Evolutionary conservation across 176 grass and related monocot species (phyloP).

Genomic region (Oryza officinalis): DNA sequence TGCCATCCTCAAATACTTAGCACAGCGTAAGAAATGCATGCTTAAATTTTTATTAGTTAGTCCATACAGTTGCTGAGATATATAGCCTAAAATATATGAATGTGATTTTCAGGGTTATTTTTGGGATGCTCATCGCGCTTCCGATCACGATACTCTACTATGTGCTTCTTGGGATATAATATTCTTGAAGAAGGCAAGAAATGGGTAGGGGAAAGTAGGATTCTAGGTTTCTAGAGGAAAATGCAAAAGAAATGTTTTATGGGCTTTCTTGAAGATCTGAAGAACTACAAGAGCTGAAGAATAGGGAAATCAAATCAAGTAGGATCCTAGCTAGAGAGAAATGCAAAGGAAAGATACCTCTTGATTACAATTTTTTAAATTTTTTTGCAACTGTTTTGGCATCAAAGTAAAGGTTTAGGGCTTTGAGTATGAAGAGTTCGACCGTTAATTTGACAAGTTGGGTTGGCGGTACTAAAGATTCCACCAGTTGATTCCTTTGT

Average conservation of each 20-base stretch:
- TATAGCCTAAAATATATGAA: background rate
- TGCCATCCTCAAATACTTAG: slow-evolving; percentile 98
- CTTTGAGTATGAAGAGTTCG: slow-evolving; percentile 36
- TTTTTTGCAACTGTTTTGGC: slow-evolving; percentile 44
- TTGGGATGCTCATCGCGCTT: slow-evolving; percentile 91
- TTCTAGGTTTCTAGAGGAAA: slow-evolving; percentile 37
- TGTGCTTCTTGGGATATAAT: slow-evolving; percentile 84
- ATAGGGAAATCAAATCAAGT: slow-evolving; percentile 39
- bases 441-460: slow-evolving; percentile 44
- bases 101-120: slow-evolving; percentile 72
- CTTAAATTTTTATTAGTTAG: background rate
- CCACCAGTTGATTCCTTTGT: slow-evolving; percentile 35
- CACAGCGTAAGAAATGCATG: slow-evolving; percentile 66
- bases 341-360: slow-evolving; percentile 34
- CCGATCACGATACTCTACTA: slow-evolving; percentile 97
- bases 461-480: slow-evolving; percentile 40
- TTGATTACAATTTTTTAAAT: slow-evolving; percentile 41
- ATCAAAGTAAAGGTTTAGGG: slow-evolving; percentile 58
- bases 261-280: slow-evolving; percentile 36
- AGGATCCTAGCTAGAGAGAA: slow-evolving; percentile 50
- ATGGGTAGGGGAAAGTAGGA: slow-evolving; percentile 29
- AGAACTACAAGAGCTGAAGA: slow-evolving; percentile 24
- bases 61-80: background rate
- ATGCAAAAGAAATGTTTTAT: background rate
- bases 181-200: slow-evolving; percentile 25